Evolutionary conservation across 805 yeast species (phyloP).

Genomic region (Myxozyma melibiosi): DNA sequence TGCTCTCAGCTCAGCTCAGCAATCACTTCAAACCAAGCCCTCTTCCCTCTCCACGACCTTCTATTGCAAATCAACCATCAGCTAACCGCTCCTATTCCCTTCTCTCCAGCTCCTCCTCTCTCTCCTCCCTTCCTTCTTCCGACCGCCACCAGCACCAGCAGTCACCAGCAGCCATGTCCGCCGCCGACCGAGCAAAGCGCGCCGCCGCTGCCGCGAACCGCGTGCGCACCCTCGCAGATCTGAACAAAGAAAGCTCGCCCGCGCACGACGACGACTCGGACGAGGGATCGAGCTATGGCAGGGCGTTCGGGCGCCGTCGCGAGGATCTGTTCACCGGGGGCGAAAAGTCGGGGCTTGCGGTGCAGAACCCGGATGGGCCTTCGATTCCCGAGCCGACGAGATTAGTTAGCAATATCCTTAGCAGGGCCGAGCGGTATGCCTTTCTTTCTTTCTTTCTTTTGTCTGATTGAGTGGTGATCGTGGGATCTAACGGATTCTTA

Average conservation of each 20-base stretch:
- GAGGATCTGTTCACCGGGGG: slow-evolving; percentile 58
- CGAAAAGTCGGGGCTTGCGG: slow-evolving; percentile 74
- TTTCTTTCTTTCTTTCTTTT: not conserved
- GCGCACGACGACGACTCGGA: slow-evolving; percentile 19
- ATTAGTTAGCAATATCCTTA: slow-evolving; percentile 43
- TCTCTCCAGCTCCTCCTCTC: not conserved
- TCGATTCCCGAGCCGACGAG: slow-evolving; percentile 32
- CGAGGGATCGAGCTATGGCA: slow-evolving; percentile 34
- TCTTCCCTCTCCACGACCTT: not conserved
- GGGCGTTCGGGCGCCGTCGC: slow-evolving; percentile 28
- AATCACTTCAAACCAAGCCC: not conserved
- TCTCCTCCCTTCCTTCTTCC: not conserved
- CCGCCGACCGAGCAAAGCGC: slow-evolving; percentile 21
- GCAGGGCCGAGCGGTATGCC: slow-evolving; percentile 40
- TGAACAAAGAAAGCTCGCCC: slow-evolving; percentile 18
- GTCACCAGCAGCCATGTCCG: slow-evolving; percentile 2
- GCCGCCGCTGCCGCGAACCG: slow-evolving; percentile 27
- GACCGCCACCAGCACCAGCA: not conserved
- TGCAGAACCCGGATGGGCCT: slow-evolving; percentile 60
- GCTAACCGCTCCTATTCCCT: not conserved
- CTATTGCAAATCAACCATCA: not conserved
- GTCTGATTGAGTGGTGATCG: not conserved
- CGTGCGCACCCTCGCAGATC: slow-evolving; percentile 29
- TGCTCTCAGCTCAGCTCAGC: too few species aligned
- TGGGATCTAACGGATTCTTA: not conserved